Base-by-base conservation (phyloP, 257 asterid species). In the Solanum medicagineum region DNA sequence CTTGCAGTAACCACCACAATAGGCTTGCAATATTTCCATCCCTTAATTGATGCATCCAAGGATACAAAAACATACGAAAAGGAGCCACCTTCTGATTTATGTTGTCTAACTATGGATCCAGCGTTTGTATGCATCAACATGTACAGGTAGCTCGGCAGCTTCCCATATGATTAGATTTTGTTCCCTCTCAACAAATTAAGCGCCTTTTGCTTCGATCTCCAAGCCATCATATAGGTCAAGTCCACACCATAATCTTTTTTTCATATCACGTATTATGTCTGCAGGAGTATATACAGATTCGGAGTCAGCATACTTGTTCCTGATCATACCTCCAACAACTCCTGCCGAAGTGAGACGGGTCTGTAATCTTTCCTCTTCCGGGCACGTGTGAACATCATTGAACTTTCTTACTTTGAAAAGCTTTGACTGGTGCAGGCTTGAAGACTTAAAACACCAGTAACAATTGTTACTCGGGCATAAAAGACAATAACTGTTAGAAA, bases 341-440 rank as follows among this genome's bases (percentile, higher is more conserved):
- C 45, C 59, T 42, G 80, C n/a, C 26, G 85, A 49, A 29, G 85
- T 51, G 51, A 49, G 81, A 42, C 54, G 68, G 8, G 42, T 29
- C 19, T 70, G 6, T 32, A 49, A 66, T 51, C n/a, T 65, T 19
- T 65, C 54, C 45, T 83, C 81, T 49, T 29, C 13, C 10, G 65
- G 26, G 54, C 85, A 83, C 5, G 81, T 66, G 81, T 83, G 85
- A 47, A 42, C 40, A 29, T 83, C 56, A 47, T 49, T 51, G 47
- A 83, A 65, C 66, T 66, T 24, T 83, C 85, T 83, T 26, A 83
- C 57, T 66, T 51, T 83, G 68, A 83, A 83, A 55, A 83, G 51
- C 54, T 83, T 44, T 20, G 54, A 47, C 40, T 49, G 19, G 74
- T 57, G 19, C 65, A 51, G 19, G 60, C 49, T 66, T 51, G 68